Evolutionary conservation across 805 yeast species (phyloP), one percentile per base, ranked within the genome.

Genomic region (Starmera pachycereana): DNA sequence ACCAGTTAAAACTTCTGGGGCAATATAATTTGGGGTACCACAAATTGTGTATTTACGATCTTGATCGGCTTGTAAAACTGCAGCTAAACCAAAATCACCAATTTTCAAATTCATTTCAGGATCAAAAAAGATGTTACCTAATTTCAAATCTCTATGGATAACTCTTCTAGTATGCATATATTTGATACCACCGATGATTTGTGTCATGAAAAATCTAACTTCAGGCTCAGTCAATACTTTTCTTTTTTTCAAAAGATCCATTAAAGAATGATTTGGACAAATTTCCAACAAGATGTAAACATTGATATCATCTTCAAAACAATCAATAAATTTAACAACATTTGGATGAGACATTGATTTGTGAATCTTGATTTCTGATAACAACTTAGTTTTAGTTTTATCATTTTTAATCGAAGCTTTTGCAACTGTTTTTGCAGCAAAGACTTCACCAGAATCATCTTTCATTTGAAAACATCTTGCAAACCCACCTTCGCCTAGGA

Each of bases 1-100:
- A 27, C 95, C 95, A 33, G 88, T 84, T 48, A 92, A 71, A 18
- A 92, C 95, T 66, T 92, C 99, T 8, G 99, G 99, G 1, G 98
- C 97, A 57, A 92, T 92, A 60, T 92, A 92, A 63, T 92, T 92
- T 44, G 99, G 99, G 19, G 99, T 92, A 40, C 99, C 99, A 62
- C 99, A 92, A 41, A 92, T 86, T 35, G 98, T 90, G 58, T 81
- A 84, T 55, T 90, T 87, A 48, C 90, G 78, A 38, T 85, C 85
- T 42, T 72, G 72, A 28, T 72, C 68, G 18, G 76, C 68, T 34
- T 82, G 83, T 45, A 92, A 71, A n/a, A 86, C 82, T 1, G 97
- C 88, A n/a, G 99, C 99, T 44, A 92, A 72, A 29, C 99, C 99
- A 65, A 92, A 92, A 61, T 92, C 99, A 47, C 99, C 98, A 45